Evolutionary conservation across 2,329 filamentous ascomycete genomes (phyloP), one percentile per base, ranked within the genome.

Genomic region (Teratosphaeria viscida): DNA sequence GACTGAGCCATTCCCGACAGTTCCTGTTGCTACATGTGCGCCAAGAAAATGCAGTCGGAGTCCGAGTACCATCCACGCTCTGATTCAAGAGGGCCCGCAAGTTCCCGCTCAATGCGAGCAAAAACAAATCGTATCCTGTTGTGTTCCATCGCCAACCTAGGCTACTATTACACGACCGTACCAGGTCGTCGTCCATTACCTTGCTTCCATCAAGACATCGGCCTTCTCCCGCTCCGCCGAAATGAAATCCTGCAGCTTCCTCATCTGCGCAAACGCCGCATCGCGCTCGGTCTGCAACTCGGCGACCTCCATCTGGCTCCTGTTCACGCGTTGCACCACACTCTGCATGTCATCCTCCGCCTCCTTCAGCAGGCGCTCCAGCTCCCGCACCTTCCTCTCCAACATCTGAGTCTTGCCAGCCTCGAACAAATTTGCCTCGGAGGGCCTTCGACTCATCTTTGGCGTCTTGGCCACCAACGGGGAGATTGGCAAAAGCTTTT

Each of bases 331-430:
- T 61, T 85, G 80, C 7, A 95, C 88, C 7, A 94, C 89, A 73
- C 90, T 85, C 70, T 90, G 85, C 88, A 94, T 92, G 75, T 92
- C 89, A 56, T 78, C 77, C 68, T 94, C 90, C 16, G 90, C 88
- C 64, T 90, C 83, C 5, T 81, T 76, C 12, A 95, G 79, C 16
- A 92, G 87, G 67, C 84, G 86, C 77, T 99, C 94, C 2, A 99
- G 83, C 75, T 96, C 90, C 59, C 84, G 78, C 7, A 97, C 89
- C 62, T 88, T 85, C 61, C 84, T 83, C 71, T 91, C 88, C 37
- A 99, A 83, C 60, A 83, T 79, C 62, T 88, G 83, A 57, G 92
- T 85, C 76, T 90, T 85, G 12, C 85, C 79, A 56, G 87, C 87
- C 65, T 94, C 86, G 27, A 70, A 65, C 37, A 72, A 63, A 78